phyloP scores from a whole-genome alignment of 352 stramenopile species.

The Phytopythium oedochilum region DNA sequence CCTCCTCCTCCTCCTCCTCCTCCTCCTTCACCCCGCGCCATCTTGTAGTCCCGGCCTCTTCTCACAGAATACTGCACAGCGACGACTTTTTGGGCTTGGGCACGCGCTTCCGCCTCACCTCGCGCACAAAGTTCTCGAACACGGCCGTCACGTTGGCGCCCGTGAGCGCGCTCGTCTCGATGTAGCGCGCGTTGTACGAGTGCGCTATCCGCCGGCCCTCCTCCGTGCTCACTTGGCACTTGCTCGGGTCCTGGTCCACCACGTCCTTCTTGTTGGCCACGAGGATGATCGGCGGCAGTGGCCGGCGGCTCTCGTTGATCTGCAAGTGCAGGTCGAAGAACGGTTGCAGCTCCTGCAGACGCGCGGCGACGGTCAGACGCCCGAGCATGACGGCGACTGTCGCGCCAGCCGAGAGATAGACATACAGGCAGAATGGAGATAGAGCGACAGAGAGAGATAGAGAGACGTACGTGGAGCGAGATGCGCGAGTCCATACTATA shows the following conservation, averaged over 20 bases:
- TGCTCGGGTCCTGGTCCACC: slow-evolving; percentile 73
- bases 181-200: slow-evolving; percentile 85
- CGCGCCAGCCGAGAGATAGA: no score
- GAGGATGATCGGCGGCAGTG: slow-evolving; percentile 79
- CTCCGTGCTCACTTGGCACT: slow-evolving; percentile 82
- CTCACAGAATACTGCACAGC: slow-evolving; percentile 56
- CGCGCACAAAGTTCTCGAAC: slow-evolving; percentile 85
- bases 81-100: slow-evolving; percentile 71
- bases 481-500: slow-evolving; percentile 89
- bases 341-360: slow-evolving; percentile 81
- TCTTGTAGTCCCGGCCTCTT: neutral
- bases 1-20: neutral
- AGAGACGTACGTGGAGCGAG: slow-evolving; percentile 64
- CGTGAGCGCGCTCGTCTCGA: slow-evolving; percentile 84
- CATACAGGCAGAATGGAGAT: neutral
- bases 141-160: slow-evolving; percentile 82
- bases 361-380: no score
- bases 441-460: neutral
- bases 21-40: neutral
- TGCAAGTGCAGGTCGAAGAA: slow-evolving; percentile 88
- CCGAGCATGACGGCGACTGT: no score
- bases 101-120: slow-evolving; percentile 78
- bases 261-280: slow-evolving; percentile 90
- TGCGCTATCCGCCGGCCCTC: slow-evolving; percentile 79
- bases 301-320: slow-evolving; percentile 82